Base-by-base conservation (phyloP, 805 yeast genomes). In the Cyberlindnera americana region DNA sequence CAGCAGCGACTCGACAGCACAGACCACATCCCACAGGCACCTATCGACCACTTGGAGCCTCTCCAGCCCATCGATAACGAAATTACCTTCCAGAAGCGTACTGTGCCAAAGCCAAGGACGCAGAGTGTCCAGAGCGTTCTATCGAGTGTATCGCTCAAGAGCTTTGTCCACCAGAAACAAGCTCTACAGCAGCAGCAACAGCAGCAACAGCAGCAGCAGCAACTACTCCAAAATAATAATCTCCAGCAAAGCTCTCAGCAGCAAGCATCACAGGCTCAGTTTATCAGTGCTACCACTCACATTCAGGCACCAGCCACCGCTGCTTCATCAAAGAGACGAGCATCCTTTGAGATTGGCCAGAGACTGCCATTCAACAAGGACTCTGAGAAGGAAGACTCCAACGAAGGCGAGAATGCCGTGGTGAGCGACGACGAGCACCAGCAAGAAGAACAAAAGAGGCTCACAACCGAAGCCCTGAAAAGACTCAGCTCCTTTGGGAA, bases 31-130 rank as follows among this genome's bases (percentile, higher is more conserved):
- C 33, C 37, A 17, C 36, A 33, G 19, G 19, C 13, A 2, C 38
- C 40, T 84, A 76, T 57, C 5, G 42, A 43, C 25, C 35, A 37
- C 21, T 35, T 32, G 17, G 41, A 25, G 29, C 43, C 40, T n/a
- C 30, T 43, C 11, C 40, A 35, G 11, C 38, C 39, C 4, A 18
- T 28, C 3, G 43, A 38, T 30, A 21, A 22, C n/a, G 41, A 87
- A 73, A 62, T 83, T 78, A 61, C 74, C 63, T 56, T 78, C 60
- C 60, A 77, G 70, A 69, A 81, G 75, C 50, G 78, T 60, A 91
- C 95, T 72, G 71, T 85, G 4, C 66, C 70, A 4, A 57, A 65
- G 38, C 56, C 59, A 35, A 52, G 72, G 42, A 57, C 67, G 1
- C 67, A 64, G 31, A 62, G 67, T 1, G 66, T 62, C 1, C 72